These are phyloP conservation scores for Ophiostoma sp. DNA, from an alignment of 2,329 filamentous ascomycete genomes.

Conservation along the genomic window DNA sequence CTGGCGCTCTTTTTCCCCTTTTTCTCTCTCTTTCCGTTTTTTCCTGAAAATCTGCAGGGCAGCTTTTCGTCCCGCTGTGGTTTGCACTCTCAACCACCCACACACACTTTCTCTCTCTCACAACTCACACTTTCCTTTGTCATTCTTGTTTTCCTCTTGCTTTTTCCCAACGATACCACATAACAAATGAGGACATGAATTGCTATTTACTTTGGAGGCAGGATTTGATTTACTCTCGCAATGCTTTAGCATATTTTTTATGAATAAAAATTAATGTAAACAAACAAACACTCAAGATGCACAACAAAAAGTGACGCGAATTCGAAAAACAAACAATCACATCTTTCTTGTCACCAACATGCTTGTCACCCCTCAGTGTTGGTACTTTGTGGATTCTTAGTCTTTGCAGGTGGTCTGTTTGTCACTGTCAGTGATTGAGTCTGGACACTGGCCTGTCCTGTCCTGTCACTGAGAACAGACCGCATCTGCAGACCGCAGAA, in stretches of 20 bases:
- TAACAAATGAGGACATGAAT: slow-evolving; percentile 18
- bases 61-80: slow-evolving; percentile 17
- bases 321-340: neutral
- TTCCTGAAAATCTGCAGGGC: slow-evolving; percentile 14
- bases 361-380: neutral
- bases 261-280: neutral
- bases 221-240: neutral
- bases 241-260: neutral
- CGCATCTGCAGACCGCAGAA: neutral
- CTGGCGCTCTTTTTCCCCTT: neutral
- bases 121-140: slow-evolving; percentile 3
- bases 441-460: too few species aligned
- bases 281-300: neutral
- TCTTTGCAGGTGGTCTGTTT: neutral
- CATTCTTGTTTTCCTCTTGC: neutral
- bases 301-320: neutral
- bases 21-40: neutral
- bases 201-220: neutral
- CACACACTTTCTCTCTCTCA: neutral
- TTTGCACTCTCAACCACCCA: neutral
- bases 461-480: neutral
- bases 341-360: neutral
- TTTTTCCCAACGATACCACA: slow-evolving; percentile 19
- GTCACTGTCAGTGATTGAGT: neutral
- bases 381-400: neutral